Base-by-base conservation (phyloP, 208 protist species). In the Leishmania amazonensis region DNA sequence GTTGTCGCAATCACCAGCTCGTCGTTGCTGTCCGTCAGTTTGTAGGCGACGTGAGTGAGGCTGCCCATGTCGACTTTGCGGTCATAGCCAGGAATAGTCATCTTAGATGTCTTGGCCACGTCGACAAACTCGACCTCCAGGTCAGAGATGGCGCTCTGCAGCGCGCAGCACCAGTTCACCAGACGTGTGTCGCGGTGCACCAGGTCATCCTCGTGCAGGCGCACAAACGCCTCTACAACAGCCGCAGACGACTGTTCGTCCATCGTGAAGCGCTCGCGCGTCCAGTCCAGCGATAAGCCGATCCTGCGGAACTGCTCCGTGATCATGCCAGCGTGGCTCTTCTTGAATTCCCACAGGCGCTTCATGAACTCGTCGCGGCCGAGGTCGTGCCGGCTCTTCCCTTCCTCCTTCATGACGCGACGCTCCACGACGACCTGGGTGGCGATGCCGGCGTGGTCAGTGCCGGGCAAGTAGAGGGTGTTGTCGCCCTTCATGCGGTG, bases 361-460 rank as follows among this genome's bases (percentile, higher is more conserved):
- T 99, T 87, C 15, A 99, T 71, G 86, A 99, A 99, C 67, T 91
- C 91, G 79, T 99, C 99, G 35, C 99, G 89, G 58, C 99, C 99
- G 35, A 99, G 76, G 24, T 99, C 98, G 80, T 99, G 98, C 51
- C 99, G 92, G 74, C 84, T 90, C 84, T 97, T 91, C 35, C 94
- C 92, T 53, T 93, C 77, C 77, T 98, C 90, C 76, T 95, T 95
- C 86, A 90, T 81, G 21, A 99, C 67, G 60, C 98, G 94, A 85
- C 99, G 99, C 88, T 99, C 99, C 4, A 99, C 99, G 3, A 99
- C 99, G 19, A 98, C 95, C 94, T 99, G 99, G 49, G 99, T 99
- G 53, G 99, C 98, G 88, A 99, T 99, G 84, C 99, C 99, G 47
- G 99, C 99, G 92, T 99, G 99, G 89, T 99, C 99, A 42, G 96